phyloP scores from a whole-genome alignment of 1,284 basidiomycete genomes.

The Leucocoprinus gongylophorus region DNA sequence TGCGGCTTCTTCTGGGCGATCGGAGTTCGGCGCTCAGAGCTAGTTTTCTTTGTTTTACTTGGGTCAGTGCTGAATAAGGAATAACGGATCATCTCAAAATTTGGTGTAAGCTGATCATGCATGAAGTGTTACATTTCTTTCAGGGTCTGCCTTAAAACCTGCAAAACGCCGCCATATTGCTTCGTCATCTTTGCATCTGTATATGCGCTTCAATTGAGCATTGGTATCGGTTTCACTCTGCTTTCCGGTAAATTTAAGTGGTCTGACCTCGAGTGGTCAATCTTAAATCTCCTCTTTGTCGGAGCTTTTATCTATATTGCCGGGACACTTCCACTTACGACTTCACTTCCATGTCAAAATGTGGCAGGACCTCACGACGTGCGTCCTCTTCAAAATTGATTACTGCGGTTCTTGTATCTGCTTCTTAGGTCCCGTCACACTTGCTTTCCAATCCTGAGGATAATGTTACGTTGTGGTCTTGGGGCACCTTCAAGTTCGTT shows the following conservation, averaged over 20 bases:
- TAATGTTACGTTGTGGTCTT: constrained; percentile 66
- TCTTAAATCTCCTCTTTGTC: constrained; percentile 25
- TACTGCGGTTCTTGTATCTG: constrained; percentile 5
- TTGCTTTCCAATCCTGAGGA: constrained; percentile 62
- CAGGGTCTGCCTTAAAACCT: constrained; percentile 34
- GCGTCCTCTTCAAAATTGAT: constrained; percentile 17
- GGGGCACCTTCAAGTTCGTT: constrained; percentile 73
- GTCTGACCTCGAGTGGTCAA: constrained; percentile 24
- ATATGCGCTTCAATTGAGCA: constrained; percentile 7
- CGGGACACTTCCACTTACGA: constrained; percentile 46
- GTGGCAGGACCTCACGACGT: constrained; percentile 44
- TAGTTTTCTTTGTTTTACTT: constrained; percentile 30
- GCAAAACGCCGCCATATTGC: constrained; percentile 46
- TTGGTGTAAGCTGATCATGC: constrained; percentile 3
- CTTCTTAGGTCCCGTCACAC: constrained; percentile 42
- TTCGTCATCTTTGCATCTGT: constrained; percentile 34
- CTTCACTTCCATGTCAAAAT: constrained; percentile 36
- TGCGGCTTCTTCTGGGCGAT: constrained; percentile 26
- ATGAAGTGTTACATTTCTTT: constrained; percentile 40
- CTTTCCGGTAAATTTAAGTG: constrained; percentile 17
- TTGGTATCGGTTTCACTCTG: constrained; percentile 21
- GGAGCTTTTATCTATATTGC: constrained; percentile 40
- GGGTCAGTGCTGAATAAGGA: constrained; percentile 32
- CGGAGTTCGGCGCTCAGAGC: constrained; percentile 15
- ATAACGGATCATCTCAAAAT: constrained; percentile 8